Base-by-base conservation (phyloP, 2,329 filamentous ascomycete genomes). In the Ramularia collo-cygni region DNA sequence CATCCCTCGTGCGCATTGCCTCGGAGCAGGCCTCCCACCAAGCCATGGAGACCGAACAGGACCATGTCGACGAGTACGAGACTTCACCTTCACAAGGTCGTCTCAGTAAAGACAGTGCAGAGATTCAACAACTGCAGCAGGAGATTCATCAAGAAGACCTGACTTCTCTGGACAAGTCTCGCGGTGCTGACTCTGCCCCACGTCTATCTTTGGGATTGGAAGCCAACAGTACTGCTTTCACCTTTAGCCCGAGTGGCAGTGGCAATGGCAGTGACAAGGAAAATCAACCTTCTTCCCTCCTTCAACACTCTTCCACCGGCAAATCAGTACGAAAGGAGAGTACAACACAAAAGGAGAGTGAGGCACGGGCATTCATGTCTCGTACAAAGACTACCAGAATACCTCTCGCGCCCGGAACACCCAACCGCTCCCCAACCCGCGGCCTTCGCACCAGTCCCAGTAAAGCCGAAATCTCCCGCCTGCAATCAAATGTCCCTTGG, bases 401-500 rank as follows among this genome's bases (percentile, higher is more conserved):
- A 3, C 65, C 70, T 4, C 54, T 74, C 14, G 65, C 64, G 12
- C 60, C 63, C 4, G 64, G 55, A 14, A 65, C 64, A 2, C 64
- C 64, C 2, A 60, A 60, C 35, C 52, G 55, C 13, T 55, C 56
- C 7, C 52, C 55, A 3, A 31, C 39, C 32, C 52, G 46, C 36
- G 43, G 30, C 24, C 29, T 39, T 14, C 32, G 47, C 29, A n/a
- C n/a, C n/a, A 63, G 50, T 37, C 65, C 44, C 57, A 63, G 46
- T 52, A 73, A 71, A 56, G n/a, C n/a, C n/a, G 60, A 73, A 16
- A 66, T 67, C 0, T 63, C 79, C 5, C 66, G 65, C 4, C n/a
- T n/a, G n/a, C n/a, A n/a, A n/a, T 76, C 74, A 1, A 70, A 75
- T 0, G 58, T 63, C 13, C 68, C 79, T 0, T 96, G 90, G 90